phyloP scores from a whole-genome alignment of 78 protist genomes.

The Chrysochromulina parva region DNA sequence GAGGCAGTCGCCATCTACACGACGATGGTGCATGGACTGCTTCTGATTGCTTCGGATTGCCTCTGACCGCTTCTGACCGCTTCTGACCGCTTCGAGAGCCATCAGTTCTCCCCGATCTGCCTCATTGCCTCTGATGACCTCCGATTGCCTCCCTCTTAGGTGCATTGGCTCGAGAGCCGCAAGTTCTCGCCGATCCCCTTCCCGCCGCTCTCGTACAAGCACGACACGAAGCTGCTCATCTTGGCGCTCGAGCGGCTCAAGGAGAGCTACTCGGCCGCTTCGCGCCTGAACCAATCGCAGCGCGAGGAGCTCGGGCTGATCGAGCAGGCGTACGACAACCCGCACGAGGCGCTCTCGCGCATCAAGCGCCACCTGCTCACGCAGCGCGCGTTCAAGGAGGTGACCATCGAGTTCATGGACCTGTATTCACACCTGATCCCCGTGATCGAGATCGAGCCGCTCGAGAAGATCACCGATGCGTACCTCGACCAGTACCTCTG shows the following conservation, averaged over 20 bases:
- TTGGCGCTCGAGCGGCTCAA: conserved; percentile 97
- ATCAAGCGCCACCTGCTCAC: conserved; percentile 98
- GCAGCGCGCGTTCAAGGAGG: conserved; percentile 98
- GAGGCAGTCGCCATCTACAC: conserved; percentile 99
- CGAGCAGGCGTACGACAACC: conserved; percentile 98
- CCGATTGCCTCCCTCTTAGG: too few relatives aligned
- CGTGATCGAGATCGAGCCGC: conserved; percentile 97
- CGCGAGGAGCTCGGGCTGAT: conserved; percentile 98
- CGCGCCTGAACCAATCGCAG: conserved; percentile 93
- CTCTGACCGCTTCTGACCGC: too few relatives aligned
- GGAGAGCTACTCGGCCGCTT: conserved; percentile 93
- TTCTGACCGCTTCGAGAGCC: too few relatives aligned
- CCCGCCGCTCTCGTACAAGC: conserved; percentile 98
- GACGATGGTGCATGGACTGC: conserved; percentile 70
- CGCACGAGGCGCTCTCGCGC: conserved; percentile 95
- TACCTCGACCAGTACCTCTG: conserved; percentile 99
- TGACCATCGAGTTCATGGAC: conserved; percentile 97
- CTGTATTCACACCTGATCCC: conserved; percentile 94
- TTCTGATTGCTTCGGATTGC: too few relatives aligned
- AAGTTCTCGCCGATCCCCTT: conserved; percentile 97
- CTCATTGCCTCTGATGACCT: too few relatives aligned
- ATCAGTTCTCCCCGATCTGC: too few relatives aligned
- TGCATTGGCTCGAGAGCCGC: conserved; percentile 51
- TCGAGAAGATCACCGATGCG: conserved; percentile 99
- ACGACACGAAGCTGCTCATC: conserved; percentile 98